Base-by-base conservation (phyloP, 805 yeast species). In the Saturnispora kantuleensis region DNA sequence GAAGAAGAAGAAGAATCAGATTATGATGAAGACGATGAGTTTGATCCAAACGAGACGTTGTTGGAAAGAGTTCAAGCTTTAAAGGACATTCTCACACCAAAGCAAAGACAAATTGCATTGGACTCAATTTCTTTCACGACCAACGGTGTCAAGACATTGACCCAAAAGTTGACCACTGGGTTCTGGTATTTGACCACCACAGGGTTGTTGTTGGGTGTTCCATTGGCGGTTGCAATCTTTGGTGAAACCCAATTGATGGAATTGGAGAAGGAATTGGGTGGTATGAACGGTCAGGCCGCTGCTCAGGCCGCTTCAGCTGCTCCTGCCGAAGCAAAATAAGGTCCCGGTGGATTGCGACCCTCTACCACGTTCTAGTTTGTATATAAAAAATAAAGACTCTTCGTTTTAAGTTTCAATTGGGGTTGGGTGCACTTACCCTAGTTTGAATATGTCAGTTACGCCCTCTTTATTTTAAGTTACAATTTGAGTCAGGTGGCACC, bases 201-300 rank as follows among this genome's bases (percentile, higher is more conserved):
- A 35, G 79, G 85, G 35, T 69, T 93, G 56, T 74, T 93, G 50
- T 70, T 93, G 56, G 97, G 96, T 62, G 95, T 88, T 39, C 99
- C 99, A 52, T 74, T 86, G 56, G 81, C 96, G 8, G 71, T 93
- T 56, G 82, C 96, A 43, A 84, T 93, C 56, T 73, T 93, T 57
- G 80, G 88, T 49, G 97, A 90, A 70, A 94, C 88, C 62, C 97
- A 90, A 70, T 76, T 89, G 63, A 79, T 81, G 61, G 97, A 89
- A 69, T 76, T 86, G 81, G 97, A 89, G 71, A 87, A 84, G 70
- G 93, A 88, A 62, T 80, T 87, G 74, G 49, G 43, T 31, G 50
- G 50, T 40, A 49, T 46, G 36, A 47, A 47, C 26, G 43, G 42
- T 34, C 48, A 44, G 12, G 49, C 48, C 11, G 41, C 41, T 29